These are phyloP conservation scores for Fusarium duplospermum DNA, from an alignment of 2,329 filamentous ascomycete genomes.

Conservation along the genomic window DNA sequence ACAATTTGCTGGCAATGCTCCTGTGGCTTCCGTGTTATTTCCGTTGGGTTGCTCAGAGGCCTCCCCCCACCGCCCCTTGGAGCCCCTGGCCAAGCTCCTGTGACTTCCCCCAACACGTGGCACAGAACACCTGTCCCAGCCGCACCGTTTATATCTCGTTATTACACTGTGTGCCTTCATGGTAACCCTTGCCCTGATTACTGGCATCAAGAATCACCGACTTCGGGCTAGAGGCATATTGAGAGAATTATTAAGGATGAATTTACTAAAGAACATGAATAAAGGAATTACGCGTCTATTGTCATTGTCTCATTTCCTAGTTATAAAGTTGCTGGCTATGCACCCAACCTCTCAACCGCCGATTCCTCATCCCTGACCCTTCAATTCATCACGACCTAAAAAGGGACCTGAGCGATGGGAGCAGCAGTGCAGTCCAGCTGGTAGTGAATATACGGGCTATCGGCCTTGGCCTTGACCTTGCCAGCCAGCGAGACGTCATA, in stretches of 20 bases:
- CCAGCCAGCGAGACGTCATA: slow-evolving; percentile 10
- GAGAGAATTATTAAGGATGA: not conserved
- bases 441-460: slow-evolving; percentile 3
- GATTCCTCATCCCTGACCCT: not conserved
- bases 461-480: slow-evolving; percentile 1
- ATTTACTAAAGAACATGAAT: not conserved
- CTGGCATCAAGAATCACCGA: not conserved
- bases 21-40: not conserved
- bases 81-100: not conserved
- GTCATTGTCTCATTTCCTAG: not conserved
- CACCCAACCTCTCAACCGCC: not conserved
- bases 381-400: not conserved
- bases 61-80: too few species aligned
- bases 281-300: not conserved
- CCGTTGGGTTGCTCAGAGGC: too few species aligned
- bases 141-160: not conserved
- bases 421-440: not conserved
- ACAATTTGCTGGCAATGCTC: not conserved
- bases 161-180: not conserved
- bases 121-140: not conserved
- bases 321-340: not conserved
- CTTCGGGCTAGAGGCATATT: not conserved
- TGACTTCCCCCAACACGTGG: not conserved
- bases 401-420: not conserved
- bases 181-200: not conserved